Conservation (phyloP, 257 asterid genomes). For the Solanum neorickii region DNA sequence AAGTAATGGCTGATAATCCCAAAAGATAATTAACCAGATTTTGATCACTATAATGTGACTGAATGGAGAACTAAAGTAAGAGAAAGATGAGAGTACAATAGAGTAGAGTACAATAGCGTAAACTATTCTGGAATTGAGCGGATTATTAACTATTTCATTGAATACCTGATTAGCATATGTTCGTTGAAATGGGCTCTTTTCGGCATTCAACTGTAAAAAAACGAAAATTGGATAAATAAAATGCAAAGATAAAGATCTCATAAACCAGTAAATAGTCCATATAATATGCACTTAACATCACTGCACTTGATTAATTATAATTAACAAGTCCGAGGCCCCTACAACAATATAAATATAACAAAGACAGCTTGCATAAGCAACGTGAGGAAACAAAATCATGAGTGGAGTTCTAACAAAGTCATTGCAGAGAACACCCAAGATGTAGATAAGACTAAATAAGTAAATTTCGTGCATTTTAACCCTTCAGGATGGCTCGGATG, state of each 20-base stretch:
- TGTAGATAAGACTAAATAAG: not conserved
- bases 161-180: slow-evolving; percentile 91
- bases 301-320: not conserved
- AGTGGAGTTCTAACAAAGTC: not conserved
- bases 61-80: not conserved
- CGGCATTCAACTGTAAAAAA: slow-evolving; percentile 78
- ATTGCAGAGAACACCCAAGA: not conserved
- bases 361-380: not conserved
- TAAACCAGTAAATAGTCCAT: not conserved
- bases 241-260: not conserved
- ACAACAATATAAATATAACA: not conserved
- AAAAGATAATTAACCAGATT: not conserved
- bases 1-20: not conserved
- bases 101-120: not conserved
- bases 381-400: not conserved
- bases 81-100: not conserved
- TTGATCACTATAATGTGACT: not conserved
- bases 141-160: not conserved
- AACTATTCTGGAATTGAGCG: not conserved
- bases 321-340: not conserved
- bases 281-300: not conserved
- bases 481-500: not conserved
- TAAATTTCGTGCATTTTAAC: not conserved
- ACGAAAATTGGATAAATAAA: not conserved
- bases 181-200: slow-evolving; percentile 96